A percentile compares a stretch with the other conserved stretches of the same genome.
These are phyloP conservation scores for Starmerella bombi DNA, from an alignment of 805 yeast genomes.

Conservation along the genomic window DNA sequence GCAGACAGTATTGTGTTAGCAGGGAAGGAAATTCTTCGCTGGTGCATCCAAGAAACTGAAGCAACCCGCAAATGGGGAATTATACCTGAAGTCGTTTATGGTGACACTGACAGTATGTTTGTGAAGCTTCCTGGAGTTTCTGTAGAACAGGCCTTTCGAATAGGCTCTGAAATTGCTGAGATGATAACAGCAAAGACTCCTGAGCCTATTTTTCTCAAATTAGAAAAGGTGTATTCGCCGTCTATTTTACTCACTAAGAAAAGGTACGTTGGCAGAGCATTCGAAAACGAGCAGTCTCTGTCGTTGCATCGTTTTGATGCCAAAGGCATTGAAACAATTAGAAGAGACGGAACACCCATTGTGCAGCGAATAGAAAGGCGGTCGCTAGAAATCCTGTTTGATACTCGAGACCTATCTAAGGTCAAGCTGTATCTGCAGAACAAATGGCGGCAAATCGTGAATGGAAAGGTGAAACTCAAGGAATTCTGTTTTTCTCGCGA, in stretches of 20 bases:
- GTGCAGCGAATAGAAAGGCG: slow-evolving; percentile 72
- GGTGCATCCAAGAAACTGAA: slow-evolving; percentile 60
- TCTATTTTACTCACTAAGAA: slow-evolving; percentile 72
- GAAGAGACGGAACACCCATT: slow-evolving; percentile 92
- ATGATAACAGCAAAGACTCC: slow-evolving; percentile 56
- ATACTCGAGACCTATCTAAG: slow-evolving; percentile 51
- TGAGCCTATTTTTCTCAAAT: slow-evolving; percentile 66
- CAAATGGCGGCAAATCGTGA: slow-evolving; percentile 54
- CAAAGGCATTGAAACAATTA: slow-evolving; percentile 87
- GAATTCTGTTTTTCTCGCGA: slow-evolving; percentile 90
- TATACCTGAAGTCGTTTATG: slow-evolving; percentile 81
- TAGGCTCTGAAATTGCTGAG: slow-evolving; percentile 60
- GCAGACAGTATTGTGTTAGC: slow-evolving; percentile 91
- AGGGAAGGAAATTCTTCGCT: slow-evolving; percentile 70
- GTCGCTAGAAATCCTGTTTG: slow-evolving; percentile 54
- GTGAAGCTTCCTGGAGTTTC: slow-evolving; percentile 78
- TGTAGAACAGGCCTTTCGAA: slow-evolving; percentile 57
- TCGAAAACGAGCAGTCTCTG: slow-evolving; percentile 42
- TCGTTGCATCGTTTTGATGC: slow-evolving; percentile 68
- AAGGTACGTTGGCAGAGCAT: slow-evolving; percentile 79
- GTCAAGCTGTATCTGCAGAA: slow-evolving; percentile 52
- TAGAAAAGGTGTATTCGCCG: slow-evolving; percentile 89
- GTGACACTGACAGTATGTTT: slow-evolving; percentile 91
- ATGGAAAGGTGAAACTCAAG: slow-evolving; percentile 51
- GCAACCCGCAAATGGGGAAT: slow-evolving; percentile 43